phyloP scores from a whole-genome alignment of 2,329 filamentous ascomycete genomes.

The Beauveria asiatica region DNA sequence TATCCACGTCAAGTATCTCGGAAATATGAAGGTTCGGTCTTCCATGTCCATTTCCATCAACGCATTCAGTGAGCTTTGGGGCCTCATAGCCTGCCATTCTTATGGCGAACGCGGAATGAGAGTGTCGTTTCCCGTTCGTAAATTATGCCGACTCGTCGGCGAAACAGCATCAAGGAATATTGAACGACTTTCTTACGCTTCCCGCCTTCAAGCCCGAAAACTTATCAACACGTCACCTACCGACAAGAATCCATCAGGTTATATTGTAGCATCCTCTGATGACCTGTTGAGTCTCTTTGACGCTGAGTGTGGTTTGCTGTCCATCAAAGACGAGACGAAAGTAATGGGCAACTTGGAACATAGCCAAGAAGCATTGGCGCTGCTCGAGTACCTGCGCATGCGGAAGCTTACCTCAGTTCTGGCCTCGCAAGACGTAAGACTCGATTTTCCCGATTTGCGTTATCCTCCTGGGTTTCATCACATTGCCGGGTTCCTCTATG shows the following conservation, averaged over 20 bases:
- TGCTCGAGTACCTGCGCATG: conserved; percentile 78
- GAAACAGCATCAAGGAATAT: conserved; percentile 83
- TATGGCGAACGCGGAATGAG: conserved; percentile 74
- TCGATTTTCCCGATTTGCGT: conserved; percentile 72
- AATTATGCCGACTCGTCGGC: conserved; percentile 83
- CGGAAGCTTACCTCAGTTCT: conserved; percentile 66
- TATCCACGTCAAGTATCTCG: conserved; percentile 79
- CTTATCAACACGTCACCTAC: conserved; percentile 80
- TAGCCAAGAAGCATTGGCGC: conserved; percentile 72
- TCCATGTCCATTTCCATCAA: conserved; percentile 95
- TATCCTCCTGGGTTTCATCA: conserved; percentile 72
- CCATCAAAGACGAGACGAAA: conserved; percentile 82
- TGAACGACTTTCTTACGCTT: conserved; percentile 78
- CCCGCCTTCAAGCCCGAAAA: conserved; percentile 74
- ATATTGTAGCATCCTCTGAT: conserved; percentile 83
- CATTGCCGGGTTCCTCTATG: conserved; percentile 71
- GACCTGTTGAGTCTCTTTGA: conserved; percentile 78
- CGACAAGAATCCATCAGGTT: conserved; percentile 74
- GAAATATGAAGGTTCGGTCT: conserved; percentile 83
- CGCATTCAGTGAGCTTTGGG: conserved; percentile 79
- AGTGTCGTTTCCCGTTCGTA: conserved; percentile 84
- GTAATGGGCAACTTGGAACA: conserved; percentile 67
- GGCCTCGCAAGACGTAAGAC: conserved; percentile 64
- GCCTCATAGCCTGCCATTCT: conserved; percentile 75
- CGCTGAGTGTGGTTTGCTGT: conserved; percentile 78